These are phyloP conservation scores for Phaffia tasmanica DNA, from an alignment of 768 basidiomycete species.

Conservation along the genomic window DNA sequence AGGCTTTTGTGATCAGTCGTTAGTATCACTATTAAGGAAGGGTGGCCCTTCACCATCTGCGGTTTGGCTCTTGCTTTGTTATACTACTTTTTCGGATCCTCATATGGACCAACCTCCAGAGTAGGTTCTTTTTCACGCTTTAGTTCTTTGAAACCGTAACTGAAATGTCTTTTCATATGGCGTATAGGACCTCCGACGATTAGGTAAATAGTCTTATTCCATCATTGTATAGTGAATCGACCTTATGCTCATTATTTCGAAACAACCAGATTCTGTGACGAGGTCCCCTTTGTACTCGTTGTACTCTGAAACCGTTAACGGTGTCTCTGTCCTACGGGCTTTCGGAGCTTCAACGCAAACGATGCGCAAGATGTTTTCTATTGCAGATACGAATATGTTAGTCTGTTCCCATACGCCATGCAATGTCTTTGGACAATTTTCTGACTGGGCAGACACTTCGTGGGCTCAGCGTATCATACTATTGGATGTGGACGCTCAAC, in stretches of 20 bases:
- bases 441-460: not conserved
- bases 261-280: constrained; percentile 19
- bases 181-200: too few species aligned
- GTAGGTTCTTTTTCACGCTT: not conserved
- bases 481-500: constrained; percentile 28
- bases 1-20: too few species aligned
- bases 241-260: not conserved
- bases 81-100: too few species aligned
- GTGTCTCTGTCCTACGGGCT: constrained; percentile 33
- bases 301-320: constrained; percentile 34
- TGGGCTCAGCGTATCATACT: constrained; percentile 25
- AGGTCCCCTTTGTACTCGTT: constrained; percentile 32
- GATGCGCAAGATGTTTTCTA: constrained; percentile 18
- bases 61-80: too few species aligned
- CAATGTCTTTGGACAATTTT: not conserved
- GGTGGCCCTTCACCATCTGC: too few species aligned
- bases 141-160: not conserved
- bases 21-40: too few species aligned
- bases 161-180: too few species aligned
- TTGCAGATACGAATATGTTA: not conserved
- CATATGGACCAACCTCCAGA: too few species aligned
- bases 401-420: not conserved
- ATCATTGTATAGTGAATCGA: too few species aligned
- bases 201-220: too few species aligned
- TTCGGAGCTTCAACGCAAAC: constrained; percentile 29